These are phyloP conservation scores for Thalia dealbata DNA, from an alignment of 176 grass and related monocot species.

Conservation along the genomic window DNA sequence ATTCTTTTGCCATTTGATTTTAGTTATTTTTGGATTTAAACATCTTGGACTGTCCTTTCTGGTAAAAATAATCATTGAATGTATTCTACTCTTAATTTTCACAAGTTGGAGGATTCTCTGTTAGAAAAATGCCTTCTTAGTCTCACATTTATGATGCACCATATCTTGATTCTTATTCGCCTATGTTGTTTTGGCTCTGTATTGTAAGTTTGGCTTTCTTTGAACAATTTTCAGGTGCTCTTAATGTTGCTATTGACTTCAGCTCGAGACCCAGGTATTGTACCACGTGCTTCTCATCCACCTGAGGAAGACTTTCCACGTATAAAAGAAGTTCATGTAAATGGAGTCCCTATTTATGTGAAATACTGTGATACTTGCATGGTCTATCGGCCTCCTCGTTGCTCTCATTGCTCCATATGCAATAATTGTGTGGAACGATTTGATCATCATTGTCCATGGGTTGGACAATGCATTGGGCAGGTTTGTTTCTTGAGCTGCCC, in stretches of 20 bases:
- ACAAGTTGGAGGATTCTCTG: too few relatives aligned
- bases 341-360: constrained; percentile 53
- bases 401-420: constrained; percentile 85
- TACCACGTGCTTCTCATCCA: constrained; percentile 76
- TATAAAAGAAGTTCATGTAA: constrained; percentile 67
- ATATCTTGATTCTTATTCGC: neutral
- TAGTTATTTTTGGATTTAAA: too few relatives aligned
- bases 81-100: too few relatives aligned
- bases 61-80: too few relatives aligned
- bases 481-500: constrained; percentile 29
- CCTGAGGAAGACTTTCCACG: constrained; percentile 78
- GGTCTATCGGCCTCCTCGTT: constrained; percentile 82
- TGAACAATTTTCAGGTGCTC: constrained; percentile 40
- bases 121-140: too few relatives aligned
- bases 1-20: too few relatives aligned
- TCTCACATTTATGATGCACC: neutral
- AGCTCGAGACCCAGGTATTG: constrained; percentile 82
- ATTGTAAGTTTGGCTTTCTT: neutral
- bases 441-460: constrained; percentile 97
- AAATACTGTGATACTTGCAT: constrained; percentile 99
- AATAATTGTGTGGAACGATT: constrained; percentile 89
- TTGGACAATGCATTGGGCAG: constrained; percentile 93
- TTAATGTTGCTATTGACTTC: constrained; percentile 82
- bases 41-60: too few relatives aligned
- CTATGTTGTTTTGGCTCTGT: neutral